These are phyloP conservation scores for Esteya vermicola DNA, from an alignment of 2,329 filamentous ascomycete species.

Conservation along the genomic window DNA sequence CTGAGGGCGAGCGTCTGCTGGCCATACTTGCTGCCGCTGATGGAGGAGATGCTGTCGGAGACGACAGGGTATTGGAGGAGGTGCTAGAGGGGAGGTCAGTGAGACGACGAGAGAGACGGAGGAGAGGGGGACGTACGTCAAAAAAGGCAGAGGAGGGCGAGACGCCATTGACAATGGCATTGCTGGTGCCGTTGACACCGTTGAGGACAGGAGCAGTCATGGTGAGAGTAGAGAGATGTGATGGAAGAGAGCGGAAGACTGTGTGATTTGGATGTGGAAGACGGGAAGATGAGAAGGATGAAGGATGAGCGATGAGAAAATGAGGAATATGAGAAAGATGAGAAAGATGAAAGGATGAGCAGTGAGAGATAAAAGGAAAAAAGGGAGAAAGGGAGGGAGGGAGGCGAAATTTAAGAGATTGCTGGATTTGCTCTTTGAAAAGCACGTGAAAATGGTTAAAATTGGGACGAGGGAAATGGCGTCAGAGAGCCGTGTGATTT, in stretches of 20 bases:
- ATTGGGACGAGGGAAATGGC: too few relatives aligned
- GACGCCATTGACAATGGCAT: constrained; percentile 5
- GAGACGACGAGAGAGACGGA: neutral
- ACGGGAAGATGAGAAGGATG: neutral
- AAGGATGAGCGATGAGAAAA: neutral
- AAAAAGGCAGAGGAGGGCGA: constrained; percentile 10
- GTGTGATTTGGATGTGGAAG: neutral
- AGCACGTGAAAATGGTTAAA: too few relatives aligned
- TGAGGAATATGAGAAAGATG: neutral
- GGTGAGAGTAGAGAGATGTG: neutral
- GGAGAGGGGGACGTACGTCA: constrained; percentile 4
- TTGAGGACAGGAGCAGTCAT: constrained; percentile 11
- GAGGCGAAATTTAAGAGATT: neutral
- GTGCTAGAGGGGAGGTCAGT: constrained; percentile 42
- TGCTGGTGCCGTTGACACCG: constrained; percentile 8
- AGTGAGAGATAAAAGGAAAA: neutral
- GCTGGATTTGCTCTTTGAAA: neutral
- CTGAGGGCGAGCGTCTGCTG: constrained; percentile 68
- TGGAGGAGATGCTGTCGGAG: constrained; percentile 59
- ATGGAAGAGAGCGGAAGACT: neutral
- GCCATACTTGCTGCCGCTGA: constrained; percentile 72
- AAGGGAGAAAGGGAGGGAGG: neutral
- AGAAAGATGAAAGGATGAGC: neutral
- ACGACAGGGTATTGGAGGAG: constrained; percentile 74
- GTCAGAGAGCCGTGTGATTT: too few relatives aligned